Base-by-base conservation (phyloP, 1,284 basidiomycete genomes). In the Cryptococcus floricola region DNA sequence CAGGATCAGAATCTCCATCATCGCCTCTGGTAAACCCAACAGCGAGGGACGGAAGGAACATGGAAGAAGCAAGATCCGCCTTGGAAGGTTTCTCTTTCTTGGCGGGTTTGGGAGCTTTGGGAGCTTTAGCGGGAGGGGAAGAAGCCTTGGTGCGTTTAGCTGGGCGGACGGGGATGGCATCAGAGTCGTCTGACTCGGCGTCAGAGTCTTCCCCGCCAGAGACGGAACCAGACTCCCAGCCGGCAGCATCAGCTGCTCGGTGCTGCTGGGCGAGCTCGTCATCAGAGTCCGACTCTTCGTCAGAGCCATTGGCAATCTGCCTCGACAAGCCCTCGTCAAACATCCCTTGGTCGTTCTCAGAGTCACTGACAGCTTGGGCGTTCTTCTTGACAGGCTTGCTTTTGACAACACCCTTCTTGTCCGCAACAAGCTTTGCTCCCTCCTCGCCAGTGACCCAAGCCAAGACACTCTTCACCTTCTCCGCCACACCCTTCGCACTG, bases 31-130 rank as follows among this genome's bases (percentile, higher is more conserved):
- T 82, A 72, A 89, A 98, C 1, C 93, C 93, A 8, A 87, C 84
- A 2, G 90, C 83, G 28, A 97, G 84, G 0, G 89, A 88, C 19
- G 94, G 94, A 2, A 97, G 81, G 79, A 96, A 97, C 1, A 86
- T 85, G 2, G 91, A 93, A 23, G 81, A 79, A 3, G 76, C 70
- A 59, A 71, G 65, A 23, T 66, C 53, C 41, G 50, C 50, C n/a
- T 37, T 50, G 39, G 28, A 50, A 48, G 25, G 25, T 31, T 57
- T 47, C 57, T 37, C 55, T 46, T 2, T 44, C 51, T 57, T 61
- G 52, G 47, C 69, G 43, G 67, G 38, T 54, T 74, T 76, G 28
- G 59, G 53, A 25, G 19, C 27, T 62, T 71, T 51, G 48, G 60
- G 25, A n/a, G 52, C 13, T 52, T 60, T 61, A 23, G 57, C 41